Evolutionary conservation across 257 asterid genomes (phyloP).

Genomic region (Ophiorrhiza pumila): DNA sequence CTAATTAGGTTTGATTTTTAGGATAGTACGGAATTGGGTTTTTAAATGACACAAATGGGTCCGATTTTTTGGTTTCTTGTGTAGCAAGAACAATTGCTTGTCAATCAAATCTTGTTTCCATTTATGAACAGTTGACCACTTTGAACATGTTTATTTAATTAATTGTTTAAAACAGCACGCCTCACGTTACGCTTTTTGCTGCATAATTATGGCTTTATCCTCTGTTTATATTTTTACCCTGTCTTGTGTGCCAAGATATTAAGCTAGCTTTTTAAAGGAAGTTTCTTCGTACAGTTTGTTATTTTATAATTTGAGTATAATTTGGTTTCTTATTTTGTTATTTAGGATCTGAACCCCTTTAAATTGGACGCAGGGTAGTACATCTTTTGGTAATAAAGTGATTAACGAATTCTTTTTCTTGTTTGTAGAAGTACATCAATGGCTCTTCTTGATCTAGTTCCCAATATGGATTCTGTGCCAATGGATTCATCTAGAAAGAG

Average conservation of each 20-base stretch:
- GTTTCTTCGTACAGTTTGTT: background rate
- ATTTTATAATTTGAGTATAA: background rate
- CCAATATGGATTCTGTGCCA: slow-evolving; percentile 9
- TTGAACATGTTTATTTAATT: background rate
- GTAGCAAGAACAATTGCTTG: background rate
- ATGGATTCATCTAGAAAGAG: slow-evolving; percentile 25
- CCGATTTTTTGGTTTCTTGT: background rate
- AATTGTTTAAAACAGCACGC: background rate
- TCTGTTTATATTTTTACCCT: background rate
- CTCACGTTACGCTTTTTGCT: background rate
- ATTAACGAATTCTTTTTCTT: background rate
- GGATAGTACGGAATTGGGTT: no score
- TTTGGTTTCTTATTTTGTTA: background rate
- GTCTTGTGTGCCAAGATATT: background rate
- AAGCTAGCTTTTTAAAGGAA: background rate
- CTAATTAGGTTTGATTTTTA: background rate
- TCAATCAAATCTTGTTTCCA: background rate
- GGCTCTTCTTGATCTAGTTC: slow-evolving; percentile 7
- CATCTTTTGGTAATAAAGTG: background rate
- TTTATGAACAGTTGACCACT: background rate
- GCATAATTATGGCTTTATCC: background rate
- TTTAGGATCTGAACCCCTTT: background rate
- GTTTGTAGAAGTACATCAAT: slow-evolving; percentile 16
- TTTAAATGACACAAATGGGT: background rate
- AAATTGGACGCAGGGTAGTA: background rate